Base-by-base conservation (phyloP, 495 filamentous ascomycete genomes). In the Halenospora varia region DNA sequence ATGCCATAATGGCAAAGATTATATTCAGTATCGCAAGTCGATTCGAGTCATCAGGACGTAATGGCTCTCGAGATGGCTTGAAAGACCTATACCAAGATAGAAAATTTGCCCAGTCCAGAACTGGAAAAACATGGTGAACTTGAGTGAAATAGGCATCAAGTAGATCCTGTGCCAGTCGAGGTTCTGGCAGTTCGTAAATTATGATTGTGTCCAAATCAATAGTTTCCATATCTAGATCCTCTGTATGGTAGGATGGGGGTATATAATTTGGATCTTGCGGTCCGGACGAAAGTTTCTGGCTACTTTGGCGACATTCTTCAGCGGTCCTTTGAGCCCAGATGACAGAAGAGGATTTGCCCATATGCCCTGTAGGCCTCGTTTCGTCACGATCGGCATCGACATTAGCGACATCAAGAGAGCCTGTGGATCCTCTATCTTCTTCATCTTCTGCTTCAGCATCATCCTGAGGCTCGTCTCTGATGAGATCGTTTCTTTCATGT, bases 21-120 rank as follows among this genome's bases (percentile, higher is more conserved):
- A 86, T 63, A 65, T 88, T 87, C 10, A 86, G 68, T 29, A 79
- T 83, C 2, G 83, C 76, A 29, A 84, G 71, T 78, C 77, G 83
- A 47, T 76, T 23, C 2, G 39, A 9, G 20, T 59, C 50, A 4
- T 56, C 72, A 15, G 69, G 73, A 39, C n/a, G n/a, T n/a, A 41
- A 75, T 23, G 51, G 55, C 63, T 62, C 62, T 62, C n/a, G 51
- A 26, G 48, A 58, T 62, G 39, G 66, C 56, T 8, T 46, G 51
- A 54, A 59, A 17, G 13, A 58, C 17, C 77, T 69, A 48, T 80
- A 82, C 48, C 78, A 73, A 2, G 62, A 70, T 45, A 77, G 70
- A 63, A 88, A 87, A 0, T 73, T 75, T n/a, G 67, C 70, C 50
- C 76, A 77, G 9, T 77, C 71, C 26, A 88, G 68, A 18, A 87